A percentile compares a stretch with the other conserved stretches of the same genome.
These are phyloP conservation scores for Corylus americana DNA, from an alignment of 306 rosid species.

Conservation along the genomic window DNA sequence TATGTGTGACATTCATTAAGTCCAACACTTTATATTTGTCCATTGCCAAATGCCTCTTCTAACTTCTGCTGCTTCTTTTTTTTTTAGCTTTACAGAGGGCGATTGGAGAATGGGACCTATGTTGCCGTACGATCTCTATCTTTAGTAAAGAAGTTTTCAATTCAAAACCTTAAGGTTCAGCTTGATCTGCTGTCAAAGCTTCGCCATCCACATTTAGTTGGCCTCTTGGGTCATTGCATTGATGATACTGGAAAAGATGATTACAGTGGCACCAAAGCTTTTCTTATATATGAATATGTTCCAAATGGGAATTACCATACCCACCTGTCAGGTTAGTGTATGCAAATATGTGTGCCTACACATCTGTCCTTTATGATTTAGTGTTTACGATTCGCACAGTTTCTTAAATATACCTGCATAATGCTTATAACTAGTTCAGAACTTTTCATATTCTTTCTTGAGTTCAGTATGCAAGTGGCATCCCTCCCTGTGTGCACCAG, in stretches of 20 bases:
- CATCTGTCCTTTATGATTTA: background rate
- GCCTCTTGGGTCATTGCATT: conserved; percentile 80
- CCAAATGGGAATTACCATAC: conserved; percentile 58
- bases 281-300: conserved; percentile 71
- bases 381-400: background rate
- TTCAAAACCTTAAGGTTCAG: conserved; percentile 62
- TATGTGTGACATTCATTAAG: background rate
- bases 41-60: conserved; percentile 6
- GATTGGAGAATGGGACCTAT: conserved; percentile 59
- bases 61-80: conserved; percentile 23
- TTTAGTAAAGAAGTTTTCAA: conserved; percentile 61
- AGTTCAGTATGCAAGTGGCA: background rate
- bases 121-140: conserved; percentile 57
- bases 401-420: background rate
- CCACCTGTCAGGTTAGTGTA: conserved; percentile 61
- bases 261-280: conserved; percentile 47
- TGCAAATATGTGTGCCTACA: background rate
- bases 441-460: background rate
- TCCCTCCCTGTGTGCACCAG: background rate
- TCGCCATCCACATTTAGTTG: conserved; percentile 87
- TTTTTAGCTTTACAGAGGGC: conserved; percentile 72
- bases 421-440: background rate
- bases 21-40: background rate
- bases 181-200: conserved; percentile 83
- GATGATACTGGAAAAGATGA: conserved; percentile 58